Evolutionary conservation across 768 basidiomycete genomes (phyloP).

Genomic region (Cubamyces sp.): DNA sequence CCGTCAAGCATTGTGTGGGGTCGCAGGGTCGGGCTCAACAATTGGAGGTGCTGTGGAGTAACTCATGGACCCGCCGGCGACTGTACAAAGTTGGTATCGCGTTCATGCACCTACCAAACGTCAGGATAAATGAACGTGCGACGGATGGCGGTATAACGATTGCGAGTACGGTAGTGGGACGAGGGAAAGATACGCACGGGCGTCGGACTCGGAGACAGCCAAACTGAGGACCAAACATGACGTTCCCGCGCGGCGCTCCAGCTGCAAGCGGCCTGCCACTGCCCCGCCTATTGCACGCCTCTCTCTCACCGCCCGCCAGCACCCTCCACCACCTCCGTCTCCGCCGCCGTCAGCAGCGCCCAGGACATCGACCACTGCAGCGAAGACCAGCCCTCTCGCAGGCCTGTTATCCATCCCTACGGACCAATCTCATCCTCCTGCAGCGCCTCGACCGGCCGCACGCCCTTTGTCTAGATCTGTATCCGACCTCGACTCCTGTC

Average conservation of each 20-base stretch:
- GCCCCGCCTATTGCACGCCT: not conserved
- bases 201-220: conserved; percentile 11
- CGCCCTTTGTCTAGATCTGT: not conserved
- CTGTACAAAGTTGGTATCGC: not conserved
- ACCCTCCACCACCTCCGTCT: not conserved
- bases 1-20: no score
- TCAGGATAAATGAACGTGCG: conserved; percentile 1
- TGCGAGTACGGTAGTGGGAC: no score
- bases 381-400: conserved; percentile 6
- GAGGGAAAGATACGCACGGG: not conserved
- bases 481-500: not conserved
- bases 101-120: no score
- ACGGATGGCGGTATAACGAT: not conserved
- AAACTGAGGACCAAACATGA: conserved; percentile 24
- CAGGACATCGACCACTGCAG: not conserved
- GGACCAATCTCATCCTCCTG: not conserved
- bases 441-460: not conserved
- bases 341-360: not conserved
- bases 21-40: no score
- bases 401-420: not conserved
- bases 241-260: conserved; percentile 20
- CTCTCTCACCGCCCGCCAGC: conserved; percentile 13
- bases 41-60: no score
- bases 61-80: not conserved
- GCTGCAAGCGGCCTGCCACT: not conserved